phyloP scores from a whole-genome alignment of 2,329 filamentous ascomycete species.

The Colletotrichum sansevieriae region DNA sequence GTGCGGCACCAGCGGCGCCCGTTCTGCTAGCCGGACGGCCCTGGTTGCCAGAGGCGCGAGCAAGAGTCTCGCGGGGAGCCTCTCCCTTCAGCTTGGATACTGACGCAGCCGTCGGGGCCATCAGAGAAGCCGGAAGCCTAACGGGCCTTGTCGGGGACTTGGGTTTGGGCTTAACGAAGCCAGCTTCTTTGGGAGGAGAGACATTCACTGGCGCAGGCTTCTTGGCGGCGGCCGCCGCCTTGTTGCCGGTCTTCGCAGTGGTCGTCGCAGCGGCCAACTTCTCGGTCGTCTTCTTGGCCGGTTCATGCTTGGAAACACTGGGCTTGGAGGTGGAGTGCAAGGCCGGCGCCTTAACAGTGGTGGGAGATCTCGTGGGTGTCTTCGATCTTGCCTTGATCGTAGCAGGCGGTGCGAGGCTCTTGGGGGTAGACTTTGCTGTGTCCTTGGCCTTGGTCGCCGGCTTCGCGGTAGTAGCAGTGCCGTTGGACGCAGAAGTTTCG shows the following conservation, averaged over 20 bases:
- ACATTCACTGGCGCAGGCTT: constrained; percentile 59
- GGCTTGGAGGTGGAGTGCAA: constrained; percentile 49
- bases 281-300: constrained; percentile 45
- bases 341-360: constrained; percentile 54
- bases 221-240: constrained; percentile 52
- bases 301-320: constrained; percentile 43
- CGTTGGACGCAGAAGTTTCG: constrained; percentile 42
- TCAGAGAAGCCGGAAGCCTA: constrained; percentile 75
- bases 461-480: constrained; percentile 46
- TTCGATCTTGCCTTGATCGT: constrained; percentile 48
- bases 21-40: constrained; percentile 61
- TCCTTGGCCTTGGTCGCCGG: constrained; percentile 39
- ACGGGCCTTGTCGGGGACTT: constrained; percentile 79
- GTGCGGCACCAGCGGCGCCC: constrained; percentile 51
- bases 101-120: constrained; percentile 77
- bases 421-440: constrained; percentile 47
- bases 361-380: constrained; percentile 53
- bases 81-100: constrained; percentile 67
- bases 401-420: constrained; percentile 45
- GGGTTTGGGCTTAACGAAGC: constrained; percentile 69
- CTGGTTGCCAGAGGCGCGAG: constrained; percentile 46
- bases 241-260: constrained; percentile 47
- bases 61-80: constrained; percentile 45
- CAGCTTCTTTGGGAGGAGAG: constrained; percentile 54
- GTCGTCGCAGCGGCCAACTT: constrained; percentile 51